A percentile compares a stretch with the other conserved stretches of the same genome.
phyloP scores from a whole-genome alignment of 371 early-diverging fungal genomes.

The Saksenaea oblongispora region DNA sequence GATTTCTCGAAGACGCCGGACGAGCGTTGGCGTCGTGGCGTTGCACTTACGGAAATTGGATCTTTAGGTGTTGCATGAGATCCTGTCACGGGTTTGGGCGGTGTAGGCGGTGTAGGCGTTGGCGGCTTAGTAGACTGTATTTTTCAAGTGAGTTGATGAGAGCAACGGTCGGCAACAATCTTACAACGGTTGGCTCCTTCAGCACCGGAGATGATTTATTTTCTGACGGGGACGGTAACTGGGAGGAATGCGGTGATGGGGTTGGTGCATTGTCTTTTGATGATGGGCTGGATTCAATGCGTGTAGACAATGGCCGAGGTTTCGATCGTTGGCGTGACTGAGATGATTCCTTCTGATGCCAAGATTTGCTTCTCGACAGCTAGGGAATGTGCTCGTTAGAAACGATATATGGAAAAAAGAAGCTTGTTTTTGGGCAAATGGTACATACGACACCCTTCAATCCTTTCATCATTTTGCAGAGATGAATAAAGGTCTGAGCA shows the following conservation, averaged over 20 bases:
- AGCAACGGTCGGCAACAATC: background rate
- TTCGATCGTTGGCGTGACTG: constrained; percentile 13
- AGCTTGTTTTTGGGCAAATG: background rate
- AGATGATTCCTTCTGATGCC: constrained; percentile 21
- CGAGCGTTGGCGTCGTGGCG: constrained; percentile 83
- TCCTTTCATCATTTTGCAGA: constrained; percentile 44
- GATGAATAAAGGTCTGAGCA: background rate
- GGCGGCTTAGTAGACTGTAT: constrained; percentile 33
- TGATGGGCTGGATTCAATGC: background rate
- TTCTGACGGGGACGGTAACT: background rate
- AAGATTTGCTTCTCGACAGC: constrained; percentile 39
- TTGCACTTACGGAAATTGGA: constrained; percentile 75
- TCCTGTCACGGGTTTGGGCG: constrained; percentile 65
- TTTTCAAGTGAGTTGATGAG: background rate
- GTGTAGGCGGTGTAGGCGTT: constrained; percentile 65
- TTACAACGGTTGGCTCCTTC: background rate
- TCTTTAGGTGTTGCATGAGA: constrained; percentile 82
- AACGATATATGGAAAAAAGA: background rate
- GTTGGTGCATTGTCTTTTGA: background rate
- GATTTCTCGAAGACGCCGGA: constrained; percentile 82
- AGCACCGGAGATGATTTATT: background rate
- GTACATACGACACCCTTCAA: constrained; percentile 41
- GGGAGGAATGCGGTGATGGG: background rate
- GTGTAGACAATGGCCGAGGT: background rate
- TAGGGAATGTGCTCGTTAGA: background rate